Conservation (phyloP, 2,329 filamentous ascomycete species). For the Eutypella sp. region DNA sequence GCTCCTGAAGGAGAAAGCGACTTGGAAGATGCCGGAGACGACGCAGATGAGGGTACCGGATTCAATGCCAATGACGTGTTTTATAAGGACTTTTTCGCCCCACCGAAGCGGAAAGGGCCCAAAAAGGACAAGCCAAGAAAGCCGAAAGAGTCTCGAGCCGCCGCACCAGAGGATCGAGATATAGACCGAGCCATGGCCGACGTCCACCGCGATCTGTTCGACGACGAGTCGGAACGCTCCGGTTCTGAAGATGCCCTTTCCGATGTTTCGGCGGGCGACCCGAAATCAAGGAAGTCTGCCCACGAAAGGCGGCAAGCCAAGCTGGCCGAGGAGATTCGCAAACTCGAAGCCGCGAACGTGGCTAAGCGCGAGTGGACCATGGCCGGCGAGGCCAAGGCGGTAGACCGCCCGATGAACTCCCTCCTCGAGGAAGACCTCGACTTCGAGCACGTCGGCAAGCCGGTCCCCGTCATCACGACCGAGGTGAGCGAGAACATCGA, state of each 20-base stretch:
- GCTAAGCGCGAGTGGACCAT: slow-evolving; percentile 89
- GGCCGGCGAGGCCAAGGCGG: slow-evolving; percentile 78
- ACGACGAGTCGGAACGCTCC: slow-evolving; percentile 63
- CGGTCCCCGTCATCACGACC: slow-evolving; percentile 86
- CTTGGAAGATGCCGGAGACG: slow-evolving; percentile 53
- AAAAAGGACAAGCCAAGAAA: slow-evolving; percentile 46
- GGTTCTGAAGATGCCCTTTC: slow-evolving; percentile 62
- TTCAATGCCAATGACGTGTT: slow-evolving; percentile 81
- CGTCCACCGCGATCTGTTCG: slow-evolving; percentile 85
- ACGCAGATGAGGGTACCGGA: slow-evolving; percentile 49
- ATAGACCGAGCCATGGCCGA: slow-evolving; percentile 79
- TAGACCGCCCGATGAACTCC: slow-evolving; percentile 82
- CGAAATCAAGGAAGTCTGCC: slow-evolving; percentile 69
- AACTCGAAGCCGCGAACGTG: slow-evolving; percentile 82
- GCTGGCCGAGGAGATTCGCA: slow-evolving; percentile 83
- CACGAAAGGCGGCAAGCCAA: slow-evolving; percentile 86
- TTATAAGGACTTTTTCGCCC: slow-evolving; percentile 91
- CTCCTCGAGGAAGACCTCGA: slow-evolving; percentile 92
- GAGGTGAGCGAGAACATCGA: slow-evolving; percentile 90
- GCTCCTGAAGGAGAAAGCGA: slow-evolving; percentile 66
- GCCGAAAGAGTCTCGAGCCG: slow-evolving; percentile 34
- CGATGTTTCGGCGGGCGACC: slow-evolving; percentile 63
- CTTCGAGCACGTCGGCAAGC: slow-evolving; percentile 92
- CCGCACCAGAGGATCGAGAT: slow-evolving; percentile 54
- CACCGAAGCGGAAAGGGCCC: slow-evolving; percentile 67